Conservation (phyloP, 208 protist species). For the Wallacemonas rigidus region DNA sequence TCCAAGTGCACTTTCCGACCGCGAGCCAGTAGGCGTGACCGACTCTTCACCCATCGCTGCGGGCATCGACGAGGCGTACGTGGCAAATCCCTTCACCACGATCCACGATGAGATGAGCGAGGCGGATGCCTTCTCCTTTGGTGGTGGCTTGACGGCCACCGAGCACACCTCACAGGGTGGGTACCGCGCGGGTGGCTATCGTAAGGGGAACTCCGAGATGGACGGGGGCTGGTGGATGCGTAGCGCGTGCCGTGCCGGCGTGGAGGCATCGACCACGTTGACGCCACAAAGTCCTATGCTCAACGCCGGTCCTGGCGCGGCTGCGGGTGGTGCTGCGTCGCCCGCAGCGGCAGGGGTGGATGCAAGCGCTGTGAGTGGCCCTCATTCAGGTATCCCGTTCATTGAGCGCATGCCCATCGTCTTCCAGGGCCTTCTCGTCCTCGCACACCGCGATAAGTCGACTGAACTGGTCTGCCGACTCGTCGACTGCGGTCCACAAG, state of each 20-base stretch:
- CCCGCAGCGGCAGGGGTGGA: neutral
- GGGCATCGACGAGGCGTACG: constrained; percentile 14
- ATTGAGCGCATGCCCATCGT: constrained; percentile 76
- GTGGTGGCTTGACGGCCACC: no score
- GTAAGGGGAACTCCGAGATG: no score
- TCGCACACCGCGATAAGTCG: constrained; percentile 74
- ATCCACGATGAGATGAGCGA: constrained; percentile 4
- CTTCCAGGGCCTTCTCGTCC: constrained; percentile 74
- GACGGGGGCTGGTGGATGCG: no score
- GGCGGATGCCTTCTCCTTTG: neutral
- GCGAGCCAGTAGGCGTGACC: neutral
- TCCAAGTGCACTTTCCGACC: neutral
- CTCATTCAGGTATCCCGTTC: constrained; percentile 28
- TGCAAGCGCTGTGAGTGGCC: neutral
- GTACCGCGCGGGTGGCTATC: no score
- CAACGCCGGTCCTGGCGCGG: no score
- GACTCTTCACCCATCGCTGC: neutral
- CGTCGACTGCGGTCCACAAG: constrained; percentile 70
- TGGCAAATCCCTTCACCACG: constrained; percentile 21
- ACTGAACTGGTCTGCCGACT: constrained; percentile 81
- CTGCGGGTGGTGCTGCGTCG: neutral
- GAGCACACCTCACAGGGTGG: no score
- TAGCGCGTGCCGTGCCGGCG: no score
- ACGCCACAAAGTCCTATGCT: no score
- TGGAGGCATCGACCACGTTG: no score